Percentiles rank a stretch among this genome's conserved stretches.
Conservation (phyloP, 768 basidiomycete genomes). For the Mycena latifolia region DNA sequence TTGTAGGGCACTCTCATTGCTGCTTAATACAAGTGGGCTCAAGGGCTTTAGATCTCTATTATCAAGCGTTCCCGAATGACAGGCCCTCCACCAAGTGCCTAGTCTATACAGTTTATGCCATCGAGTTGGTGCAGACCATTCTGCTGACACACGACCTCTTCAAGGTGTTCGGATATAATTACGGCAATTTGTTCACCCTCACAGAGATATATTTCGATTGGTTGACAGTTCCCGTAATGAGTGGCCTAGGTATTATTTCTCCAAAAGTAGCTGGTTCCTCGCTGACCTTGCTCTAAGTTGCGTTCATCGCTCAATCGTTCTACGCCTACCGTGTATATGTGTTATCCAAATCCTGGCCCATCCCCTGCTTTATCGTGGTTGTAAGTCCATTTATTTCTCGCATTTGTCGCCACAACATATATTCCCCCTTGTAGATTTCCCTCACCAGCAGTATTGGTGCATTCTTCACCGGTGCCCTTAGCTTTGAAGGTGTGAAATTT, state of each 20-base stretch:
- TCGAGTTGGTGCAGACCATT: too few relatives aligned
- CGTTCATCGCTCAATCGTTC: neutral
- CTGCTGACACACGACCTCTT: too few relatives aligned
- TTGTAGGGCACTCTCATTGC: too few relatives aligned
- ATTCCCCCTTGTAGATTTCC: too few relatives aligned
- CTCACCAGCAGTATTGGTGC: neutral
- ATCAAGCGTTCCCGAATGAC: too few relatives aligned
- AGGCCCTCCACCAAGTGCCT: too few relatives aligned
- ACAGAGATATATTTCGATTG: conserved; percentile 26
- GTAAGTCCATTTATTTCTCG: neutral
- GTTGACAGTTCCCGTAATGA: neutral
- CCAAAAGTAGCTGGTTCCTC: neutral
- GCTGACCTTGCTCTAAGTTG: neutral
- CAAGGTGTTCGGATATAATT: conserved; percentile 37
- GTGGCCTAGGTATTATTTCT: neutral
- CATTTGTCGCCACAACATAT: too few relatives aligned
- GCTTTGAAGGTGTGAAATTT: neutral
- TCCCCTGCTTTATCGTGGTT: neutral
- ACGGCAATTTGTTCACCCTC: conserved; percentile 33
- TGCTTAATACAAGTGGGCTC: too few relatives aligned
- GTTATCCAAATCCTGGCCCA: neutral
- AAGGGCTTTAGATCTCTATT: too few relatives aligned
- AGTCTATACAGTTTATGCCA: too few relatives aligned
- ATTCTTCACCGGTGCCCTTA: too few relatives aligned
- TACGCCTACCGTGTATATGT: neutral